Conservation (phyloP, 768 basidiomycete genomes). For the Pisolithus microcarpus region DNA sequence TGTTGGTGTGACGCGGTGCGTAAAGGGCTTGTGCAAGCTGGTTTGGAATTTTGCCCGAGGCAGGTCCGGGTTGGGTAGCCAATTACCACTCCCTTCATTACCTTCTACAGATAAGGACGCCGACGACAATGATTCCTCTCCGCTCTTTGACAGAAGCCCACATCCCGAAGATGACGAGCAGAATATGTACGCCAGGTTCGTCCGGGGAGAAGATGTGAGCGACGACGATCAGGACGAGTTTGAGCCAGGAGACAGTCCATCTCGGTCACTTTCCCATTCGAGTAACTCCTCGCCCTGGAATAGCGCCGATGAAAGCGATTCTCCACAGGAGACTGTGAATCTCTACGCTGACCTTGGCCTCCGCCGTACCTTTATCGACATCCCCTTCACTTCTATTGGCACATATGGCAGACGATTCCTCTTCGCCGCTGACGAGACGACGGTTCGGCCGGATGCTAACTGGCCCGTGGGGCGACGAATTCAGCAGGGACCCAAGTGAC, state of each 20-base stretch:
- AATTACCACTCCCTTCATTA: background rate
- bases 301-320: conserved; percentile 31
- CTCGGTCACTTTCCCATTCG: conserved; percentile 16
- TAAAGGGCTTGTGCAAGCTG: conserved; percentile 14
- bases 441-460: conserved; percentile 36
- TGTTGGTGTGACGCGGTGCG: conserved; percentile 22
- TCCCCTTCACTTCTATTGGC: conserved; percentile 46
- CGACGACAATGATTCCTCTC: background rate
- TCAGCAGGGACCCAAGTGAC: conserved; percentile 6
- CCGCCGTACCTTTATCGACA: conserved; percentile 23
- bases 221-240: conserved; percentile 44
- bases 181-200: conserved; percentile 48
- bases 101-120: conserved; percentile 4
- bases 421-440: conserved; percentile 43
- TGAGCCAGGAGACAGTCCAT: conserved; percentile 10
- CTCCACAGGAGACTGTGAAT: conserved; percentile 35
- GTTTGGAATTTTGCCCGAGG: conserved; percentile 13
- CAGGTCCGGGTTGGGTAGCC: conserved; percentile 6
- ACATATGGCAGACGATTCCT: conserved; percentile 39
- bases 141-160: conserved; percentile 6
- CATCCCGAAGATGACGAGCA: conserved; percentile 22
- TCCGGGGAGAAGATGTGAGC: conserved; percentile 49
- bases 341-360: conserved; percentile 53
- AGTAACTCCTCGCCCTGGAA: conserved; percentile 16
- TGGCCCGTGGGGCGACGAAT: conserved; percentile 1